These are phyloP conservation scores for Cercospora citrullina DNA, from an alignment of 2,329 filamentous ascomycete genomes.

Conservation along the genomic window DNA sequence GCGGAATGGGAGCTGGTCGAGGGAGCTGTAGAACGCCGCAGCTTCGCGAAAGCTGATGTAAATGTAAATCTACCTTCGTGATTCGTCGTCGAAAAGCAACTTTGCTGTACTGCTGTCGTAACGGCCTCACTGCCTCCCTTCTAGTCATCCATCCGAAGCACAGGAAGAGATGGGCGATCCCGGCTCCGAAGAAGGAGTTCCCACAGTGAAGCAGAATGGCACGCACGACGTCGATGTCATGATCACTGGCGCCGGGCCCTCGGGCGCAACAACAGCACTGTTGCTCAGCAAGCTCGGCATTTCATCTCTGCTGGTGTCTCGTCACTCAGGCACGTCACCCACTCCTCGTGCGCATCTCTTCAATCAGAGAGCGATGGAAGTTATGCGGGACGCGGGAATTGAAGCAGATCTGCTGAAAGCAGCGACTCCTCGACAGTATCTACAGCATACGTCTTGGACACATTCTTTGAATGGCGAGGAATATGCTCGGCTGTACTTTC, in stretches of 20 bases:
- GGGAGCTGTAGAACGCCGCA: not conserved
- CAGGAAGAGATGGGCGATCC: not conserved
- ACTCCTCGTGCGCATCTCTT: not conserved
- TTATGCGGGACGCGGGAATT: not conserved
- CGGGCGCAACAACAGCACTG: not conserved
- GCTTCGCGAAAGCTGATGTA: not conserved
- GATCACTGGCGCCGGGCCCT: not conserved
- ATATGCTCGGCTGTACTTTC: conserved; percentile 39
- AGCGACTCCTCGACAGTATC: not conserved
- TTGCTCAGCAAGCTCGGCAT: not conserved
- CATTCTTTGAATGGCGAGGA: not conserved
- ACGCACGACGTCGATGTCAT: not conserved
- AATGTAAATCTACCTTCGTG: not conserved
- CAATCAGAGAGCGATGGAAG: not conserved
- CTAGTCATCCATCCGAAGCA: too few relatives aligned
- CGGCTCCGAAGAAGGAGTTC: not conserved
- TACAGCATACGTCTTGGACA: not conserved
- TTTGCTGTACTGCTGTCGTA: not conserved
- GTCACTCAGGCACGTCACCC: not conserved
- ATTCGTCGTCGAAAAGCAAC: not conserved
- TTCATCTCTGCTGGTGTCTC: not conserved
- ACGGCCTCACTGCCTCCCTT: not conserved
- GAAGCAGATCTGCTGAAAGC: not conserved
- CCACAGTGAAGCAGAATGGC: not conserved
- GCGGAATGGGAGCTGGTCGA: not conserved